Evolutionary conservation across 768 basidiomycete genomes (phyloP).

Genomic region (Lenzites betulinus): DNA sequence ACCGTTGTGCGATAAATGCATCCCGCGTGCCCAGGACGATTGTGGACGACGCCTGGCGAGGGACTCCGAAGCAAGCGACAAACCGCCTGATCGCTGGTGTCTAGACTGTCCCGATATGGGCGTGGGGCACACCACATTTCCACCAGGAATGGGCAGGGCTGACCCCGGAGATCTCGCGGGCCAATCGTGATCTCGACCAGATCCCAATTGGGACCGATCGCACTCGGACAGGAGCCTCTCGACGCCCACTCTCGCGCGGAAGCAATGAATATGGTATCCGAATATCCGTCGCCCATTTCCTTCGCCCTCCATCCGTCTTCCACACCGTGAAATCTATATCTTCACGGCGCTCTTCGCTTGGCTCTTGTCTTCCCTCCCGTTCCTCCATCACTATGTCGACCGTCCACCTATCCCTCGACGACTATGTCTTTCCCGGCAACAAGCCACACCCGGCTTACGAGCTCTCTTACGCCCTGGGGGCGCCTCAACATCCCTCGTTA

Average conservation of each 20-base stretch:
- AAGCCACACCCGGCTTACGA: slow-evolving; percentile 17
- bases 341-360: background rate
- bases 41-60: background rate
- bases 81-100: slow-evolving; percentile 2
- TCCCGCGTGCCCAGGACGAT: too few species aligned
- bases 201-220: slow-evolving; percentile 15
- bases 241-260: slow-evolving; percentile 10
- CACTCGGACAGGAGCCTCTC: slow-evolving; percentile 10
- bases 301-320: slow-evolving; percentile 14
- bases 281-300: slow-evolving; percentile 14
- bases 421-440: slow-evolving; percentile 16
- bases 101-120: background rate
- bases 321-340: slow-evolving; percentile 14
- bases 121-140: slow-evolving; percentile 9
- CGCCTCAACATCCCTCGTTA: slow-evolving; percentile 8
- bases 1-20: too few species aligned
- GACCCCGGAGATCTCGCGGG: background rate
- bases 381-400: slow-evolving; percentile 23
- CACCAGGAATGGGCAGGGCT: background rate
- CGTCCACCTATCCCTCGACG: slow-evolving; percentile 23
- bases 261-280: slow-evolving; percentile 16
- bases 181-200: background rate
- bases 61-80: background rate
- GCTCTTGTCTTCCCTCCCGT: background rate
- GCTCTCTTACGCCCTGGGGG: slow-evolving; percentile 22